Conservation (phyloP, 2,329 filamentous ascomycete species). For the Fusarium siculi region DNA sequence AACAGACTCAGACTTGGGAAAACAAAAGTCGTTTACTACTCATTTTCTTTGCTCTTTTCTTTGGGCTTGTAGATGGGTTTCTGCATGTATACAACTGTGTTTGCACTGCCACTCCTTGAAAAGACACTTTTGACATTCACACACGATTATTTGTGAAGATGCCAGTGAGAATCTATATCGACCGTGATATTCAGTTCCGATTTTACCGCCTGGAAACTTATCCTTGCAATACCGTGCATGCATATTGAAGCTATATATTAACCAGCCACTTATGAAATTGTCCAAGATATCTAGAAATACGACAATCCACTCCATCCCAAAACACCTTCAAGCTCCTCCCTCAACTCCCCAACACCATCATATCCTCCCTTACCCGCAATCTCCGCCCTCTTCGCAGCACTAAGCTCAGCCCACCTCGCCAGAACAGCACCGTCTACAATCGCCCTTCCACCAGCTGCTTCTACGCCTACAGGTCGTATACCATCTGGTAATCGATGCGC, state of each 20-base stretch:
- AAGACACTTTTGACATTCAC: background rate
- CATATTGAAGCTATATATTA: background rate
- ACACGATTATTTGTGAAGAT: background rate
- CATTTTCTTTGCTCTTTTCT: background rate
- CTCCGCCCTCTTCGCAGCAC: constrained; percentile 76
- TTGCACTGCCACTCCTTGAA: background rate
- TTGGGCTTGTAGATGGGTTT: background rate
- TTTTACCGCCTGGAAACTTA: background rate
- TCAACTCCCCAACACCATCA: constrained; percentile 71
- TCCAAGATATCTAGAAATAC: constrained; percentile 55
- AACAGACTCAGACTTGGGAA: background rate
- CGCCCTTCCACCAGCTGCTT: constrained; percentile 68
- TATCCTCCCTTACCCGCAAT: constrained; percentile 79
- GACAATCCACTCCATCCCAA: constrained; percentile 72
- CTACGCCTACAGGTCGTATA: constrained; percentile 61
- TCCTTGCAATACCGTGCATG: background rate
- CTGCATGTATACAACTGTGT: background rate
- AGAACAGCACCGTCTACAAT: constrained; percentile 84
- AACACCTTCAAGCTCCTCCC: constrained; percentile 74
- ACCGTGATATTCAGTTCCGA: background rate
- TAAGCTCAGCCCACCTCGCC: constrained; percentile 78
- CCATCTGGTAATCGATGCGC: constrained; percentile 72
- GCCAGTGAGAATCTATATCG: background rate
- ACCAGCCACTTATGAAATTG: background rate
- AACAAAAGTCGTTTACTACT: constrained; percentile 1